Evolutionary conservation across 495 filamentous ascomycete genomes (phyloP), one percentile per base, ranked within the genome.

Genomic region (Neurospora sp.): DNA sequence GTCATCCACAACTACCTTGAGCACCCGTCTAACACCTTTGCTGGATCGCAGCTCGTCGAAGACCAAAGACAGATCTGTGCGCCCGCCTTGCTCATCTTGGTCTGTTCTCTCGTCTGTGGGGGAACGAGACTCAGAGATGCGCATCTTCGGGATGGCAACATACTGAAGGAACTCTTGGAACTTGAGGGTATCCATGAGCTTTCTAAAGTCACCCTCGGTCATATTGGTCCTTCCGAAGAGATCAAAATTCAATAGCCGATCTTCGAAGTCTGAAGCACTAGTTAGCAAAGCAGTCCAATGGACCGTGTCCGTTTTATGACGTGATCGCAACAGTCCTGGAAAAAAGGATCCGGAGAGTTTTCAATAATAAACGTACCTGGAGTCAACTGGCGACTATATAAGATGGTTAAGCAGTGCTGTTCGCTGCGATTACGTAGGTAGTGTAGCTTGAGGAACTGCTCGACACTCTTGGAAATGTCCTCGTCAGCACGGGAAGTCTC

Each of bases 1-100:
- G 70, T 84, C 81, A 12, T 79, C 76, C 4, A 84, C 81, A 37
- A 78, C 79, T 14, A 82, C 74, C 46, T 74, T 77, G 40, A 82
- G 69, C 44, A 83, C 78, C 1, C 69, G 75, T 46, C 76, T 76
- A 0, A 81, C 80, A 14, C 72, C 71, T 14, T 77, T 76, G 12
- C 73, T 48, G 9, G n/a, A 38, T 2, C 73, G 69, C 11, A 81
- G 73, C 53, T 70, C 71, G 4, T 74, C 72, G 71, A 81, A 82
- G 10, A 82, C 65, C 10, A 68, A 61, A 1, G 74, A 74, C 46
- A 82, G 72, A 40, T 81, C 76, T 9, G 65, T 71, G 20, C 75
- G 74, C 22, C 78, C 78, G 20, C 73, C 71, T 65, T 73, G 12
- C 70, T 69, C 31, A 42, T 73, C 39, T 71, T 72, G 35, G 72